These are phyloP conservation scores for Bipolaris oryzae DNA, from an alignment of 2,329 filamentous ascomycete species.

Conservation along the genomic window DNA sequence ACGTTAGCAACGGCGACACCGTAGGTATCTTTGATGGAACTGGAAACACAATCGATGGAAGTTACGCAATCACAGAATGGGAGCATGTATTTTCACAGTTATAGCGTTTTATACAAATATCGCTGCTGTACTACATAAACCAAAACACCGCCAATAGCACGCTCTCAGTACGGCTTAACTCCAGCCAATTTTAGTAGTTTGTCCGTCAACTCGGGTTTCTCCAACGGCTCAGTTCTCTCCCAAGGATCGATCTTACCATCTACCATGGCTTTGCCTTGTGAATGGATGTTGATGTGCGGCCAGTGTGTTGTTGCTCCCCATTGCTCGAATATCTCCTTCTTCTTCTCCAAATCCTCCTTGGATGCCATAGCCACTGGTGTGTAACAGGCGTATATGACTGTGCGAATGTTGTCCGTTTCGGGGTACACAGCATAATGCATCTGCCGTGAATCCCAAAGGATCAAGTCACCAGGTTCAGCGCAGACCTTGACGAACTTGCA, in stretches of 20 bases:
- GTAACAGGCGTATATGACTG: conserved; percentile 26
- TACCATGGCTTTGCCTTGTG: conserved; percentile 15
- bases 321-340: conserved; percentile 19
- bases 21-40: conserved; percentile 6
- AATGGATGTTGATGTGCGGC: conserved; percentile 27
- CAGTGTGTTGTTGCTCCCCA: conserved; percentile 26
- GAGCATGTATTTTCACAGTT: conserved; percentile 10
- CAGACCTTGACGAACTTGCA: conserved; percentile 50
- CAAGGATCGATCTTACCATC: conserved; percentile 19
- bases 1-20: conserved; percentile 1
- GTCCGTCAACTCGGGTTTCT: conserved; percentile 26
- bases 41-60: background rate
- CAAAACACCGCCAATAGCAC: background rate
- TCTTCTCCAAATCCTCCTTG: conserved; percentile 23
- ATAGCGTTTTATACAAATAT: background rate
- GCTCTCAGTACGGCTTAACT: conserved; percentile 15
- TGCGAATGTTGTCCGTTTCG: conserved; percentile 18
- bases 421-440: conserved; percentile 50
- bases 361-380: conserved; percentile 21
- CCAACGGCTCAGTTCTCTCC: conserved; percentile 23
- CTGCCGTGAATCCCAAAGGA: conserved; percentile 57
- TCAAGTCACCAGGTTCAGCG: conserved; percentile 52
- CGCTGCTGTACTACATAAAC: background rate
- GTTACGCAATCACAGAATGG: conserved; percentile 5
- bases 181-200: conserved; percentile 24